phyloP scores from a whole-genome alignment of 1,284 basidiomycete genomes.

The Rhodotorula sp. region DNA sequence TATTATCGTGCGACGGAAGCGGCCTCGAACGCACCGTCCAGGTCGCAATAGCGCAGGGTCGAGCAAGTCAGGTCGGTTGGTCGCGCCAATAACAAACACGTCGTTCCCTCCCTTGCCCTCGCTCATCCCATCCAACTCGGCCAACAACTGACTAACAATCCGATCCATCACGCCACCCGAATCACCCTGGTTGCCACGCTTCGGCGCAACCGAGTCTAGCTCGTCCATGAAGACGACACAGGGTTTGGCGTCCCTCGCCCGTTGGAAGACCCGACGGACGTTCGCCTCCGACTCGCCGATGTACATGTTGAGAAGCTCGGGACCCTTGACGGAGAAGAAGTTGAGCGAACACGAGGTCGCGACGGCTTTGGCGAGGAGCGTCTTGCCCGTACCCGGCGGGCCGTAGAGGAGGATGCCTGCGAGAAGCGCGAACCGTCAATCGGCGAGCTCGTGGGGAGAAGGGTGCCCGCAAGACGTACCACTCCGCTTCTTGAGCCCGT shows the following conservation, averaged over 20 bases:
- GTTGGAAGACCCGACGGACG: constrained; percentile 53
- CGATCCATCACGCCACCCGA: constrained; percentile 55
- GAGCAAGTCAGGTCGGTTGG: constrained; percentile 53
- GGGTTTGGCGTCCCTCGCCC: constrained; percentile 53
- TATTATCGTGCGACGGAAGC: neutral
- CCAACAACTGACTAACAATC: constrained; percentile 53
- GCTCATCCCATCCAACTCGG: constrained; percentile 54
- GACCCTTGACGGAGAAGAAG: constrained; percentile 55
- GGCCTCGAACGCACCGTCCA: constrained; percentile 44
- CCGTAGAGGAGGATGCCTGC: constrained; percentile 59
- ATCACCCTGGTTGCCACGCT: constrained; percentile 54
- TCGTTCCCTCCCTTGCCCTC: constrained; percentile 49
- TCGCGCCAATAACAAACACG: constrained; percentile 55
- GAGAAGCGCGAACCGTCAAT: no score
- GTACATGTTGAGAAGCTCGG: constrained; percentile 55
- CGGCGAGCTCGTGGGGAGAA: neutral
- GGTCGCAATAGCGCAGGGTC: constrained; percentile 53
- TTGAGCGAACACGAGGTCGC: constrained; percentile 54
- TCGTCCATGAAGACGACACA: constrained; percentile 56
- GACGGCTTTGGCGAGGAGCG: constrained; percentile 54
- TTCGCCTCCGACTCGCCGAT: constrained; percentile 55
- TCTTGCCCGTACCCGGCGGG: constrained; percentile 54
- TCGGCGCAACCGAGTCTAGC: constrained; percentile 54
- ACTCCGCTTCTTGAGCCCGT: constrained; percentile 92
- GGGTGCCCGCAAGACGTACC: constrained; percentile 59